Percentiles rank a stretch among this genome's conserved stretches.
These are phyloP conservation scores for Phytophthora kernoviae DNA, from an alignment of 352 stramenopile species.

Conservation along the genomic window DNA sequence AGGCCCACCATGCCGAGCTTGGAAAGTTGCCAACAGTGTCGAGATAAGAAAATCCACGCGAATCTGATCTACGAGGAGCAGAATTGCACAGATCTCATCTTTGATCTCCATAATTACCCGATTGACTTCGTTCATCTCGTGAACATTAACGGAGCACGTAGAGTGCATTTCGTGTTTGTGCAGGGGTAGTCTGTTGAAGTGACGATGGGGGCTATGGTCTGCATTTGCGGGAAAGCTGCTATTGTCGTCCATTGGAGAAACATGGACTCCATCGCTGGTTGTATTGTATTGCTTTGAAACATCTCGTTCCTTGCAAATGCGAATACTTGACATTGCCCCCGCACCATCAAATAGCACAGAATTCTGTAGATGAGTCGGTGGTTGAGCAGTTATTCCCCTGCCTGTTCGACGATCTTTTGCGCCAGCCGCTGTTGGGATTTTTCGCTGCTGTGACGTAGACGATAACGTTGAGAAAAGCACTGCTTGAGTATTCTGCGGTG, in stretches of 20 bases:
- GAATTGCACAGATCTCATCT: conserved; percentile 66
- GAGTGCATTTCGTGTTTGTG: conserved; percentile 13
- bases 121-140: conserved; percentile 51
- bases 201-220: conserved; percentile 19
- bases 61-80: conserved; percentile 62
- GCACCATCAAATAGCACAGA: conserved; percentile 42
- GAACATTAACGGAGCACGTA: conserved; percentile 13
- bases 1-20: conserved; percentile 36
- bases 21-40: conserved; percentile 48
- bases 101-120: conserved; percentile 78
- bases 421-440: conserved; percentile 11
- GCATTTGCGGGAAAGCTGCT: not conserved
- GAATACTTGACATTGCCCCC: conserved; percentile 35
- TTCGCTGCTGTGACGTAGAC: conserved; percentile 12
- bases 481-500: conserved; percentile 4
- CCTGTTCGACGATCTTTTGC: conserved; percentile 12
- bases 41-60: conserved; percentile 75
- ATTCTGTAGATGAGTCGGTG: conserved; percentile 31
- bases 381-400: conserved; percentile 15
- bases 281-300: conserved; percentile 24
- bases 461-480: not conserved
- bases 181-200: conserved; percentile 21
- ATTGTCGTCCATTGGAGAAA: conserved; percentile 6
- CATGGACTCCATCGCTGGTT: not conserved
- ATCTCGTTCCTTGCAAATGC: conserved; percentile 34